Evolutionary conservation across 257 asterid species (phyloP).

Genomic region (Cruciata laevipes): DNA sequence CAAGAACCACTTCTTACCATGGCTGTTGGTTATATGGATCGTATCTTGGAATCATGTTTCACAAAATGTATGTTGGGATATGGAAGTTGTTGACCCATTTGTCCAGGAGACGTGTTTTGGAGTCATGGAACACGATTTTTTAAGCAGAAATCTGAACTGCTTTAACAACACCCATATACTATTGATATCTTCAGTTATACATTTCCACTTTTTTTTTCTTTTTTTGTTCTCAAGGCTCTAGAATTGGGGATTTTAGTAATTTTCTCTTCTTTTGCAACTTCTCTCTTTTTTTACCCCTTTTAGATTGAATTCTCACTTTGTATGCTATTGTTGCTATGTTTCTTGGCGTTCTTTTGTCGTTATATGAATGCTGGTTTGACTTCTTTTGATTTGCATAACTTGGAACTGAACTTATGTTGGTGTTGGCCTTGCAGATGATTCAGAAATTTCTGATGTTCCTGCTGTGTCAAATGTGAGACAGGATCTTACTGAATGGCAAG

Average conservation of each 20-base stretch:
- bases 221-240: background rate
- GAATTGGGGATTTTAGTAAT: background rate
- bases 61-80: background rate
- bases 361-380: background rate
- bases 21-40: background rate
- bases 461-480: slow-evolving; percentile 75
- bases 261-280: background rate
- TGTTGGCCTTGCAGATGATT: slow-evolving; percentile 55
- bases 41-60: background rate
- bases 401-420: slow-evolving; percentile 11
- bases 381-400: background rate
- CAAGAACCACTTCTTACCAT: background rate
- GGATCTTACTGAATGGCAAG: slow-evolving; percentile 96
- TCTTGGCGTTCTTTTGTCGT: background rate
- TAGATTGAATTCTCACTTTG: too few species aligned
- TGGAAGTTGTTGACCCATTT: background rate
- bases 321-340: background rate
- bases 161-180: background rate
- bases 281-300: background rate
- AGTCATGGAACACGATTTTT: background rate
- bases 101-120: background rate
- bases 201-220: background rate
- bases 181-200: background rate
- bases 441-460: slow-evolving; percentile 67
- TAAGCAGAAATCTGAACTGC: background rate